Base-by-base conservation (phyloP, 495 filamentous ascomycete species). In the Penicillium steckii region DNA sequence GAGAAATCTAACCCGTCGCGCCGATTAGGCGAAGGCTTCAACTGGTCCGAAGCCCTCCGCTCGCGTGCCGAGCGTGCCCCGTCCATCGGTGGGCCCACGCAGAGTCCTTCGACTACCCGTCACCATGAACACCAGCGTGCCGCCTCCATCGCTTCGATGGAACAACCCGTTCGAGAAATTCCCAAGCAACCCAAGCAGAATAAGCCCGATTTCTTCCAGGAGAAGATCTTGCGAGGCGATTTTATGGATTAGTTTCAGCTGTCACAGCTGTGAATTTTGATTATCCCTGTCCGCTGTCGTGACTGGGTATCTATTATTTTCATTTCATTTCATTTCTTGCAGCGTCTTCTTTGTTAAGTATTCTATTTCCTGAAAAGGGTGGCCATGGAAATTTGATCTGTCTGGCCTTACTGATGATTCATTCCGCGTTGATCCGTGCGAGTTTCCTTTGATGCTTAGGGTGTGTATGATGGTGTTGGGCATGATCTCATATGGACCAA, bases 151-250 rank as follows among this genome's bases (percentile, higher is more conserved):
- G 85, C 76, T 55, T 78, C 78, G 73, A 85, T 83, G 86, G 82
- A 85, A 57, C 76, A 77, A 53, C 83, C 88, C 8, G 68, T 83
- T 29, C 83, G 81, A 50, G 85, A 89, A 58, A 84, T 90, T 66
- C 84, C 86, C 19, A 80, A 76, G 22, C 79, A 85, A 37, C 82
- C 83, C 12, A 80, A 81, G 65, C 79, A 82, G 52, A 82, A 78
- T 50, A 86, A 89, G 65, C 90, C 91, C 12, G 94, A 98, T 73
- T 85, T 84, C 58, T 91, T 97, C 75, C 90, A 95, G 71, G 94
- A 98, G 79, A 83, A 95, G 55, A 97, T 98, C 57, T 76, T 98
- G 52, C 92, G 95, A 70, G 94, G 94, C 26, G 94, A 98, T 60
- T 96, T 98, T 63, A 96, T 97, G 91, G 94, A 98, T 62, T 98